Base-by-base conservation (phyloP, 805 yeast genomes). In the Diddensiella transvaalensis region DNA sequence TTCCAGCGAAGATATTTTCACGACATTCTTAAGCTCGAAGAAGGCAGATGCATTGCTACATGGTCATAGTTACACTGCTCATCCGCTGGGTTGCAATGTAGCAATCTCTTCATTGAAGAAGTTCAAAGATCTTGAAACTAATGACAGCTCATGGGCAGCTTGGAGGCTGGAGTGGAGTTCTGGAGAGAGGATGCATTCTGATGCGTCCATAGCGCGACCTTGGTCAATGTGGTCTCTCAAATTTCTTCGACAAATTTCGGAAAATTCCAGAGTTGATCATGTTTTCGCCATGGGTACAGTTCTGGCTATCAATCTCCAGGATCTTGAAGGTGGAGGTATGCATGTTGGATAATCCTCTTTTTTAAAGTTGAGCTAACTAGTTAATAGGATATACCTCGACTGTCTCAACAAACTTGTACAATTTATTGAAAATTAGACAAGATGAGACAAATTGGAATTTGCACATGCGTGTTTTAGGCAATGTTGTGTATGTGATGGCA, bases 1-100 rank as follows among this genome's bases (percentile, higher is more conserved):
- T 44, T 57, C 61, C 3, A 53, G 57, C 15, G 55, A 58, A 37
- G 19, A 46, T 8, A 57, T 59, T 17, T 59, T 55, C 50, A 45
- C 56, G 35, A 37, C 58, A 3, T 59, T 59, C 43, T 32, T 58
- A 29, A 53, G 59, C 32, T 48, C 41, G 19, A 35, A 44, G 29
- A 59, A 58, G 30, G 54, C 48, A 13, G 61, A 59, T 32, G 62
- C 62, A 15, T 47, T 59, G 32, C 49, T 59, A 3, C 62, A 59
- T 40, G 62, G 62, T 2, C 62, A 59, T 44, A 52, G 58, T 18
- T 59, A 58, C 42, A 59, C 62, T 3, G 62, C 62, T 3, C 60
- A 59, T 35, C 59, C 62, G 11, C 49, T 59, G 15, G 62, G 62
- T 6, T 59, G 62, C 36, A 38, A 46, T 8, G 62, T 59, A 13